These are phyloP conservation scores for Arctium minus DNA, from an alignment of 129 eudicot genomes.

Conservation along the genomic window DNA sequence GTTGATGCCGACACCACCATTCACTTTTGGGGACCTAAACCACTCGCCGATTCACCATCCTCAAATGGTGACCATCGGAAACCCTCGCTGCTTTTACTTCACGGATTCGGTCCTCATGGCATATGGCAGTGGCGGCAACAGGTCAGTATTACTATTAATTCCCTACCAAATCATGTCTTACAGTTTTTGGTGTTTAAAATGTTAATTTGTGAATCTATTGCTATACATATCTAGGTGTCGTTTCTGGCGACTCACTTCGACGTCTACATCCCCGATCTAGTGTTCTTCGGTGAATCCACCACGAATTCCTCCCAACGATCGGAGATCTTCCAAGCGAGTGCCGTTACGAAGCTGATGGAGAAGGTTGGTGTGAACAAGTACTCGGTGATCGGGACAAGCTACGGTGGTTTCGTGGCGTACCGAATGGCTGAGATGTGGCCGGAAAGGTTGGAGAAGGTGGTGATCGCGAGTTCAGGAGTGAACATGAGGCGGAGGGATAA, in stretches of 20 bases:
- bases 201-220: neutral
- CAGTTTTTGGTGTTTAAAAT: neutral
- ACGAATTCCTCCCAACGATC: conserved; percentile 53
- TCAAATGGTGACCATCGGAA: conserved; percentile 17
- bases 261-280: conserved; percentile 61
- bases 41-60: neutral
- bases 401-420: conserved; percentile 81
- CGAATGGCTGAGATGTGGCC: conserved; percentile 67
- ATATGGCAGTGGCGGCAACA: conserved; percentile 82
- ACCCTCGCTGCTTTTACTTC: conserved; percentile 45
- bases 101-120: conserved; percentile 75
- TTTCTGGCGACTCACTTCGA: conserved; percentile 39
- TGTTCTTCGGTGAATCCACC: conserved; percentile 64
- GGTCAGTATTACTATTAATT: conserved; percentile 14
- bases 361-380: conserved; percentile 51
- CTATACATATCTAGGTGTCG: conserved; percentile 4
- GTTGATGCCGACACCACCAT: conserved; percentile 53
- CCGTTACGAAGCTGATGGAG: conserved; percentile 53
- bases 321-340: conserved; percentile 62
- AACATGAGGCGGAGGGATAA: conserved; percentile 50
- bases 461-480: conserved; percentile 76
- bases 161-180: neutral
- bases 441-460: conserved; percentile 74
- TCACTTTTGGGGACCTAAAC: conserved; percentile 70
- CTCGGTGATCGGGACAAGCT: conserved; percentile 71